phyloP scores from a whole-genome alignment of 2,329 filamentous ascomycete species.

The Trichophyton mentagrophytes region DNA sequence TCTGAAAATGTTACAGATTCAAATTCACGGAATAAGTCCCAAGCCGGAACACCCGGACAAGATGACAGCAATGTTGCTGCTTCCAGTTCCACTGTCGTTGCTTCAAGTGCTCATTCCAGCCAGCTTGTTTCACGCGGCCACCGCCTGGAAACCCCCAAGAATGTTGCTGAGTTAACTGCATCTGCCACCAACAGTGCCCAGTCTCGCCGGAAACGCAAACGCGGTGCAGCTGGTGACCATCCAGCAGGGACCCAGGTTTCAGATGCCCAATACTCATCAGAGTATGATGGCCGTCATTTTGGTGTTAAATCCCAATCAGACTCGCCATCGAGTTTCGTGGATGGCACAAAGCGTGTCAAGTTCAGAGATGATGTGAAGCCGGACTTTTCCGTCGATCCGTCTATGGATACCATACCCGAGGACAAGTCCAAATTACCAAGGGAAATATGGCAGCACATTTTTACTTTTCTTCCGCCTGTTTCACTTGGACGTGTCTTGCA shows the following conservation, averaged over 20 bases:
- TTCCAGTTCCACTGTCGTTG: neutral
- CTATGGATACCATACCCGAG: slow-evolving; percentile 4
- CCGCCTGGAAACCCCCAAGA: neutral
- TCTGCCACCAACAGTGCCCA: neutral
- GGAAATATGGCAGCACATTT: slow-evolving; percentile 58
- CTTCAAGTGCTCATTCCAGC: neutral
- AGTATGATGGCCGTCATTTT: slow-evolving; percentile 2
- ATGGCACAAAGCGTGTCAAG: slow-evolving; percentile 14
- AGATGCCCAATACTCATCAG: neutral
- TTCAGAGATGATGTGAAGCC: slow-evolving; percentile 7
- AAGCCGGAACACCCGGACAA: neutral
- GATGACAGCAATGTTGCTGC: neutral
- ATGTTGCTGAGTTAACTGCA: neutral
- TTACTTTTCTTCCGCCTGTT: slow-evolving; percentile 52
- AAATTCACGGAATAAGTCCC: neutral
- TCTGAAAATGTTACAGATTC: slow-evolving; percentile 9
- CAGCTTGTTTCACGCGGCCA: neutral
- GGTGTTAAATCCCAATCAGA: slow-evolving; percentile 1
- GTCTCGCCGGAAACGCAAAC: slow-evolving; percentile 5
- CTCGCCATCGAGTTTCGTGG: slow-evolving; percentile 4
- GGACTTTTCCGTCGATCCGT: slow-evolving; percentile 5
- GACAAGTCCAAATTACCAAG: slow-evolving; percentile 37
- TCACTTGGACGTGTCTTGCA: slow-evolving; percentile 52
- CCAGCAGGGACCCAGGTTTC: neutral
- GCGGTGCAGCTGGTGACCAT: neutral